Conservation (phyloP, 768 basidiomycete genomes). For the Kwoniella shandongensis region DNA sequence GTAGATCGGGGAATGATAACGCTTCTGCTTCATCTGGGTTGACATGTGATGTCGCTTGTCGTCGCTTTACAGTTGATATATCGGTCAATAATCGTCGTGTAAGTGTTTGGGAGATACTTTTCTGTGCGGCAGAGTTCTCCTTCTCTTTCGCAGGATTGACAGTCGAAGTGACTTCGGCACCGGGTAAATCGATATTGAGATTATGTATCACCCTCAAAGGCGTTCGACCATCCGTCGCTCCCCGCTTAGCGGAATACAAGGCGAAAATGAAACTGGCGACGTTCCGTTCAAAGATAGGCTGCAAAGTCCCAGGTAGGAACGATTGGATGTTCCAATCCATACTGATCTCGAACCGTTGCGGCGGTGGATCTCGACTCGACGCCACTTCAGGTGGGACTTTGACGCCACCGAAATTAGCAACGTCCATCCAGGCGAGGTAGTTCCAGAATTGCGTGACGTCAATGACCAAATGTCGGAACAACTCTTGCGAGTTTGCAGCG, state of each 20-base stretch:
- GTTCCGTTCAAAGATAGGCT: constrained; percentile 69
- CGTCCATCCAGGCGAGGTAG: constrained; percentile 92
- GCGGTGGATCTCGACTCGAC: constrained; percentile 25
- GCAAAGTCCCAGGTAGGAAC: constrained; percentile 82
- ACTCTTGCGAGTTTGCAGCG: constrained; percentile 88
- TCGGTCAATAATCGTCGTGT: constrained; percentile 75
- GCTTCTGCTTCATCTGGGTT: constrained; percentile 58
- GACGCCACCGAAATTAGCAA: constrained; percentile 84
- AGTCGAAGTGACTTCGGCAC: constrained; percentile 36
- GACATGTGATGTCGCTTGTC: constrained; percentile 59
- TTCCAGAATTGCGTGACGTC: constrained; percentile 87
- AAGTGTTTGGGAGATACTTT: constrained; percentile 75
- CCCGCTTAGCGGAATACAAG: constrained; percentile 65
- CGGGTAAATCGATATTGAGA: constrained; percentile 44
- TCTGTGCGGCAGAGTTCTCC: constrained; percentile 67
- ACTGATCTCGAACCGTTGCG: constrained; percentile 59
- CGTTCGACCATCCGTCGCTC: constrained; percentile 66
- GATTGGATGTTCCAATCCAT: constrained; percentile 81
- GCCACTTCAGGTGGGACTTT: constrained; percentile 60
- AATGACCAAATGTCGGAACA: constrained; percentile 90
- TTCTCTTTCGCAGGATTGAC: constrained; percentile 68
- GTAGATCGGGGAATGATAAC: constrained; percentile 79
- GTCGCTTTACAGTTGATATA: constrained; percentile 61
- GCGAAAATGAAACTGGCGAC: constrained; percentile 83
- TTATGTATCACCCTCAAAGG: constrained; percentile 74